Base-by-base conservation (phyloP, 192 early-diverging fungal genomes). In the Linnemannia zychae region DNA sequence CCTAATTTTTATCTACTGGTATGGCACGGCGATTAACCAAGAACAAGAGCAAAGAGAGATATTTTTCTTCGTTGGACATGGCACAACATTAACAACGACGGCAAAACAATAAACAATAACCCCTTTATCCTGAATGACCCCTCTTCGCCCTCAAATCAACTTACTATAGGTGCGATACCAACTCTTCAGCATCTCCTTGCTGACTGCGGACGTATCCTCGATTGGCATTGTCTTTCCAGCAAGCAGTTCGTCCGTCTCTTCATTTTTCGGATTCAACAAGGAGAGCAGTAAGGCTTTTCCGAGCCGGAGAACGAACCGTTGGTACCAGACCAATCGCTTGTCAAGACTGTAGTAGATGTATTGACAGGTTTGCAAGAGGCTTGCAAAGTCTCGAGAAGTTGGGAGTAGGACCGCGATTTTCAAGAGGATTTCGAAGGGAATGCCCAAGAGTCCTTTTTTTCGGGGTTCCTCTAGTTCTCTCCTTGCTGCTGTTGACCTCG, bases 251-350 rank as follows among this genome's bases (percentile, higher is more conserved):
- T 24, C 31, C 1, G 57, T 63, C 28, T 0, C 12, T 4, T 24
- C 15, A 31, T 63, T 12, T 28, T 28, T 31, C 28, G 57, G 57
- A 31, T 63, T 63, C 57, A 63, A 31, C 12, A 63, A 63, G 22
- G 24, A 31, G 15, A 63, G 9, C 57, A 63, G 15, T 13, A 63
- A 11, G 0, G 24, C 57, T 28, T 28, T 63, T 13, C 57, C 57
- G 7, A 63, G 13, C 12, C 28, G 24, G 2, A 63, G 4, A 7
- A 63, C n/a, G 12, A 63, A 63, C 57, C 57, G 57, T 31, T 63
- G 57, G 15, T 63, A 28, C 57, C 57, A 63, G 12, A 63, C 57
- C 57, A n/a, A 63, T 63, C 57, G 57, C 24, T n/a, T 63, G 57
- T 63, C 57, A 12, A 63, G 57, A 28, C 31, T 63, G 22, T 63